A percentile compares a stretch with the other conserved stretches of the same genome.
These are phyloP conservation scores for Malassezia sp. DNA, from an alignment of 1,284 basidiomycete species.

Conservation along the genomic window DNA sequence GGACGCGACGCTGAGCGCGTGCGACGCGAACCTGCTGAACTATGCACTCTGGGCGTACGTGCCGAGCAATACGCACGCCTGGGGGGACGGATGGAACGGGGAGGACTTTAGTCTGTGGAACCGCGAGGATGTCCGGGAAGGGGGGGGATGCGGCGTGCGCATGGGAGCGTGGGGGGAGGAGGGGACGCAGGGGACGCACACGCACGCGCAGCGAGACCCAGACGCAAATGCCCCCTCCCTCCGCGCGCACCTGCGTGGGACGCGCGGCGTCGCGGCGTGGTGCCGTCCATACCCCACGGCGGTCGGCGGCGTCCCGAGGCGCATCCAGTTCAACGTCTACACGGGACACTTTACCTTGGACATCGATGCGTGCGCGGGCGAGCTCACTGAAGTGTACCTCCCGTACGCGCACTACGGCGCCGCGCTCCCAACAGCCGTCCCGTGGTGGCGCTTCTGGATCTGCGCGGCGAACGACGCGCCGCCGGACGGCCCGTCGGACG, in stretches of 20 bases:
- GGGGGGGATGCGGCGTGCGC: too few species aligned
- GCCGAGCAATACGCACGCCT: conserved; percentile 61
- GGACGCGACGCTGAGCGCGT: conserved; percentile 79
- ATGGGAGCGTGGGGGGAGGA: too few species aligned
- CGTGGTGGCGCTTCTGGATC: conserved; percentile 2
- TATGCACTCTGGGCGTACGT: conserved; percentile 89
- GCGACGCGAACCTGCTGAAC: conserved; percentile 66
- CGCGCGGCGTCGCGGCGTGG: too few species aligned
- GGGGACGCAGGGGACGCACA: too few species aligned
- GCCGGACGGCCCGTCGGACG: neutral
- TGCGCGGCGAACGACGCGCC: conserved; percentile 1
- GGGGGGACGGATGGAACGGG: conserved; percentile 93
- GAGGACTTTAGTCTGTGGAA: conserved; percentile 85
- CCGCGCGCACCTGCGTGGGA: too few species aligned
- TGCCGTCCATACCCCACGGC: too few species aligned
- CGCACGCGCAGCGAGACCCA: too few species aligned
- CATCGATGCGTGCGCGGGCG: too few species aligned
- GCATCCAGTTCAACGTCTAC: too few species aligned
- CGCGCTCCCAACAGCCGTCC: conserved; percentile 23
- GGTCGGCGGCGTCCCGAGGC: too few species aligned
- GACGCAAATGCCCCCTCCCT: too few species aligned
- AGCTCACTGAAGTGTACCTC: conserved; percentile 71
- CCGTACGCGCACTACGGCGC: conserved; percentile 78
- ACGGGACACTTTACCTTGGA: too few species aligned
- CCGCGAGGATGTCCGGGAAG: conserved; percentile 53